Base-by-base conservation (phyloP, 2,329 filamentous ascomycete genomes). In the Pseudogymnoascus sp. region DNA sequence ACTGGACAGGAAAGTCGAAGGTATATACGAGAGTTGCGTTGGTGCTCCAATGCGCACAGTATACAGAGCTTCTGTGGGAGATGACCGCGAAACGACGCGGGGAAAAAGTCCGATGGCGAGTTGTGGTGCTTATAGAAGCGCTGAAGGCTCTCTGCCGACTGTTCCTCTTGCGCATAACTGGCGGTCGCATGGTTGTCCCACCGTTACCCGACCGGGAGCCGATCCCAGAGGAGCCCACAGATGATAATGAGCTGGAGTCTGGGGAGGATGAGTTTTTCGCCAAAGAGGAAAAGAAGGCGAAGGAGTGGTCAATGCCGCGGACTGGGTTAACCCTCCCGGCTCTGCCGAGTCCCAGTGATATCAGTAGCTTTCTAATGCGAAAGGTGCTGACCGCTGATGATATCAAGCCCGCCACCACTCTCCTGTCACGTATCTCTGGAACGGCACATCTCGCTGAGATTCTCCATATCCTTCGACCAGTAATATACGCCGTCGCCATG, bases 371-470 rank as follows among this genome's bases (percentile, higher is more conserved):
- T 75, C 84, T 99, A 4, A 85, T 96, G 24, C 88, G 89, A 35
- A 93, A 96, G 68, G 93, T 98, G 11, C 82, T 99, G 56, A 96
- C 91, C 0, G 91, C 95, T 7, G 95, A 99, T 76, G 95, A 98
- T 73, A 95, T 99, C 79, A 97, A 96, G 75, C 90, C 93, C 0
- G 91, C 95, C 0, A 88, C 89, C 37, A 88, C 89, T 62, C 83
- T 99, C 6, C 81, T 98, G n/a, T 93, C 96, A 73, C 86, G 86
- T 37, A 83, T 95, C 1, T 88, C 89, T 66, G 92, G 92, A 10
- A 77, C 80, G 2, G 82, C 82, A 0, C 91, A 93, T 69, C 78
- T 91, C 0, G 93, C 93, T 4, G 95, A 99, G 78, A 79, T 93
- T n/a, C 79, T 99, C 56, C 93, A 96, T 74, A 96, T 98, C 67